phyloP scores from a whole-genome alignment of 345 rosid genomes.

The Alliaria petiolata region DNA sequence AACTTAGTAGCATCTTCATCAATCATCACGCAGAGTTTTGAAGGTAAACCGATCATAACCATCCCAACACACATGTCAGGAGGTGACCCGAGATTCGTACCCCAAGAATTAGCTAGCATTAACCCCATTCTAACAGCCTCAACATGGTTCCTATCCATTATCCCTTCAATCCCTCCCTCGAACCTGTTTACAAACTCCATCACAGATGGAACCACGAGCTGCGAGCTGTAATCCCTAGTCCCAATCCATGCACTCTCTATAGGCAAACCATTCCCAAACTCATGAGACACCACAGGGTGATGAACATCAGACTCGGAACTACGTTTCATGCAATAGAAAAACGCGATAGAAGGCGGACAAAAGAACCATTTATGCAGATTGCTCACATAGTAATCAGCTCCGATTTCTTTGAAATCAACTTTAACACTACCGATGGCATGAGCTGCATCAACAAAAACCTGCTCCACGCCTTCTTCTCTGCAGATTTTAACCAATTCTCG shows the following conservation, averaged over 20 bases:
- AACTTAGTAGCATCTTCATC: conserved; percentile 55
- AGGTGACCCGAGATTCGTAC: conserved; percentile 63
- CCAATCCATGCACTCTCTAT: conserved; percentile 76
- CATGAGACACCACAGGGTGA: conserved; percentile 78
- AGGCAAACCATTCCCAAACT: conserved; percentile 70
- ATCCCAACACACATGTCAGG: conserved; percentile 67
- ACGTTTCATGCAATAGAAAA: conserved; percentile 50
- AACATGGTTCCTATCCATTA: conserved; percentile 61
- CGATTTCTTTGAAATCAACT: conserved; percentile 68
- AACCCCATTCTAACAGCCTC: conserved; percentile 65
- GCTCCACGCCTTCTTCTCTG: conserved; percentile 68
- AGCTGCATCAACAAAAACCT: conserved; percentile 75
- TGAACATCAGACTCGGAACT: conserved; percentile 40
- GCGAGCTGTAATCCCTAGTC: conserved; percentile 74
- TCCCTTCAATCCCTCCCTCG: conserved; percentile 60
- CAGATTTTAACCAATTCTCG: conserved; percentile 54
- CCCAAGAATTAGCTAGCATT: conserved; percentile 65
- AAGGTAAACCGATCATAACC: conserved; percentile 79
- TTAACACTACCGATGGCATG: conserved; percentile 73
- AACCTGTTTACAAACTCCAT: conserved; percentile 62
- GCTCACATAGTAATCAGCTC: conserved; percentile 78
- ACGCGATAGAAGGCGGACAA: conserved; percentile 70
- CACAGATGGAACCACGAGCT: conserved; percentile 62
- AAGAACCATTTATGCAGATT: conserved; percentile 80
- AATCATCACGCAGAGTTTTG: conserved; percentile 38